These are phyloP conservation scores for Capillidium heterosporum DNA, from an alignment of 371 early-diverging fungal genomes.

Conservation along the genomic window DNA sequence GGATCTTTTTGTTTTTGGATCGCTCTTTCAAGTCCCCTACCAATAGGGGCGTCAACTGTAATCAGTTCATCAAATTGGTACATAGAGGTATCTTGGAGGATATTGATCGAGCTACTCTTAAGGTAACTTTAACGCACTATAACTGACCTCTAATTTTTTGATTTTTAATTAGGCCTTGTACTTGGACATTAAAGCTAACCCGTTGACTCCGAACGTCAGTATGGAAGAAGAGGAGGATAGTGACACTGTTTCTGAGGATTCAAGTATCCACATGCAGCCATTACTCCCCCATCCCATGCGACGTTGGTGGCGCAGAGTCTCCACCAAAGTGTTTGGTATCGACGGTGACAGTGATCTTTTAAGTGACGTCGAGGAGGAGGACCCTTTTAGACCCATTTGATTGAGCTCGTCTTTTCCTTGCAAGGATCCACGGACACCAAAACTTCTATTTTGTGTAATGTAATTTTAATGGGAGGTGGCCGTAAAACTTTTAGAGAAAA, in stretches of 20 bases:
- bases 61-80: background rate
- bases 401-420: too few species aligned
- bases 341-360: background rate
- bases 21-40: background rate
- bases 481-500: too few species aligned
- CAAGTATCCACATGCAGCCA: background rate
- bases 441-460: too few species aligned
- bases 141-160: background rate
- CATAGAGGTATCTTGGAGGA: background rate
- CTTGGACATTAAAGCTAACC: background rate
- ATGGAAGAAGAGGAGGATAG: background rate
- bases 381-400: background rate
- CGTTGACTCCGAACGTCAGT: background rate
- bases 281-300: background rate
- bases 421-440: too few species aligned
- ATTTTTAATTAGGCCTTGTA: background rate
- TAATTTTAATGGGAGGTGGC: too few species aligned
- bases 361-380: background rate
- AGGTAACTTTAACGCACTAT: background rate
- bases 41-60: background rate
- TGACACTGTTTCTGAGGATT: background rate
- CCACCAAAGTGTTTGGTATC: too few species aligned
- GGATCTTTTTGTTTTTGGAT: conserved; percentile 4
- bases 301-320: background rate
- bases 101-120: background rate